phyloP scores from a whole-genome alignment of 2,329 filamentous ascomycete genomes.

The Sporothrix schenckii region DNA sequence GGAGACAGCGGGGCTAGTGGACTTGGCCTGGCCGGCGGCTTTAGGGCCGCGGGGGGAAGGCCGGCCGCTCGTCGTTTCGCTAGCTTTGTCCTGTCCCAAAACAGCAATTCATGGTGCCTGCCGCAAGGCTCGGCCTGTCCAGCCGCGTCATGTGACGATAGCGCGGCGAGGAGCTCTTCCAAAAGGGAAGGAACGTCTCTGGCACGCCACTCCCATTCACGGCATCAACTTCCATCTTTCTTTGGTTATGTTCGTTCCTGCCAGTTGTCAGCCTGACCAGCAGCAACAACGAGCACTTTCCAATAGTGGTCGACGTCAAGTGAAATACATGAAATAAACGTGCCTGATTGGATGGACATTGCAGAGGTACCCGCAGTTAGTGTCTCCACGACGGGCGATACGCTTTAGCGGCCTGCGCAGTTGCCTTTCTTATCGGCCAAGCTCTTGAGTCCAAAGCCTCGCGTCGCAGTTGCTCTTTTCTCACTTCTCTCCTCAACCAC shows the following conservation, averaged over 20 bases:
- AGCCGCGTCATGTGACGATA: constrained; percentile 16
- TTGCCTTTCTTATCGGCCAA: background rate
- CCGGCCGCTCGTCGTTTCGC: background rate
- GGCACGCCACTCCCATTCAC: background rate
- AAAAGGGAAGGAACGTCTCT: background rate
- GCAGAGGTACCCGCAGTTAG: constrained; percentile 7
- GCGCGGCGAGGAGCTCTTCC: background rate
- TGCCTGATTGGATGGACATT: constrained; percentile 16
- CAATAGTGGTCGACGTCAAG: background rate
- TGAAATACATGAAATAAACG: constrained; percentile 16
- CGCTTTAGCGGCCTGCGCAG: constrained; percentile 9
- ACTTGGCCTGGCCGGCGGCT: constrained; percentile 10
- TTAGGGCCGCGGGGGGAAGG: constrained; percentile 6
- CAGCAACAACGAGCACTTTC: background rate
- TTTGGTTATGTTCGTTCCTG: too few relatives aligned
- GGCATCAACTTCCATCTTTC: too few relatives aligned
- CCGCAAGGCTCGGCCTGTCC: constrained; percentile 5
- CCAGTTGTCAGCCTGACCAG: background rate
- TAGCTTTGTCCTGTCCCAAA: constrained; percentile 19
- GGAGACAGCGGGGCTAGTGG: constrained; percentile 18
- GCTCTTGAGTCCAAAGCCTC: constrained; percentile 22
- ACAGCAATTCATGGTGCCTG: constrained; percentile 15
- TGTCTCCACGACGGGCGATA: background rate
- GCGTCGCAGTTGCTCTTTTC: constrained; percentile 14
- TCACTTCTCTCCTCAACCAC: background rate